These are phyloP conservation scores for Eremomyces bilateralis DNA, from an alignment of 495 filamentous ascomycete species.

Conservation along the genomic window DNA sequence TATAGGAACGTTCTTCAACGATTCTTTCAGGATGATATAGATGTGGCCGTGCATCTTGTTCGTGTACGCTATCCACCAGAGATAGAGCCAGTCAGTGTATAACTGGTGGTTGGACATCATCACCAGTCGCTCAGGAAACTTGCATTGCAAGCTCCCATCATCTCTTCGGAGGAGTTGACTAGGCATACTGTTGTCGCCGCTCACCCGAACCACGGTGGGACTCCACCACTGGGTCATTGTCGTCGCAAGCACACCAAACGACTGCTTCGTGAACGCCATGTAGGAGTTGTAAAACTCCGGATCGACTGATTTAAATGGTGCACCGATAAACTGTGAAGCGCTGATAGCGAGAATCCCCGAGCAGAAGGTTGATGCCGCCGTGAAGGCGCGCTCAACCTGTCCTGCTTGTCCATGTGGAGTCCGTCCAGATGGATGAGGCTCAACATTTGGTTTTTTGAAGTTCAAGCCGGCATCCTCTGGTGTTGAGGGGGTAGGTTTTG, in stretches of 20 bases:
- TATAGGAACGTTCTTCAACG: conserved; percentile 20
- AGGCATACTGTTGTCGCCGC: conserved; percentile 20
- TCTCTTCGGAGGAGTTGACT: conserved; percentile 19
- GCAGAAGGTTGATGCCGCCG: conserved; percentile 19
- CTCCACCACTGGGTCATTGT: conserved; percentile 23
- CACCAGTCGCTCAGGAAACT: conserved; percentile 19
- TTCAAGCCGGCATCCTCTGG: conserved; percentile 13
- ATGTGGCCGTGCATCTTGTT: conserved; percentile 22
- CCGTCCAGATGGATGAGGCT: conserved; percentile 17
- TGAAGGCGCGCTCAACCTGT: conserved; percentile 21
- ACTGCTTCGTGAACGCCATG: conserved; percentile 24
- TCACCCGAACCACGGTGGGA: conserved; percentile 20
- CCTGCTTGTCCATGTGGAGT: conserved; percentile 17
- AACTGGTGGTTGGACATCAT: conserved; percentile 24
- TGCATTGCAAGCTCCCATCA: conserved; percentile 19
- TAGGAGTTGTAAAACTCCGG: conserved; percentile 20
- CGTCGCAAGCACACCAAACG: conserved; percentile 21
- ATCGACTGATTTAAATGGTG: conserved; percentile 20
- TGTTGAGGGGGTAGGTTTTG: conserved; percentile 6
- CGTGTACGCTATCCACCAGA: conserved; percentile 24
- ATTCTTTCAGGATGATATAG: conserved; percentile 24
- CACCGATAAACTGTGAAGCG: conserved; percentile 21
- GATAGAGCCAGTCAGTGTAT: conserved; percentile 23
- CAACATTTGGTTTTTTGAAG: conserved; percentile 15
- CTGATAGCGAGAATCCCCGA: conserved; percentile 20